These are phyloP conservation scores for Rhodotorula babjevae DNA, from an alignment of 768 basidiomycete genomes.

Conservation along the genomic window DNA sequence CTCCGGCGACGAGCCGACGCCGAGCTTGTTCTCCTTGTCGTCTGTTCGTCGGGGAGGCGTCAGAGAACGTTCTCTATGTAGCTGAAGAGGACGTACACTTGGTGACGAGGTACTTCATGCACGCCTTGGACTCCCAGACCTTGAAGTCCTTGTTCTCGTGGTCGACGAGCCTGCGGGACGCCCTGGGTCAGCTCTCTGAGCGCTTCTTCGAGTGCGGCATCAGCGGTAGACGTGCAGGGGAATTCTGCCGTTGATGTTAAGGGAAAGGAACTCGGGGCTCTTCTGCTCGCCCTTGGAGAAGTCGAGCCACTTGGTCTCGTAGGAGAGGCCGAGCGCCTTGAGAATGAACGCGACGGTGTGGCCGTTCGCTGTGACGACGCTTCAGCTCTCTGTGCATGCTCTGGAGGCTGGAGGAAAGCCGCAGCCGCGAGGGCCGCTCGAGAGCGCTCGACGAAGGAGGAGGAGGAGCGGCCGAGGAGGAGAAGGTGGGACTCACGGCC, in stretches of 20 bases:
- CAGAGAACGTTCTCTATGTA: neutral
- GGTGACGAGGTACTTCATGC: constrained; percentile 35
- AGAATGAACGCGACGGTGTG: constrained; percentile 37
- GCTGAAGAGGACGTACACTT: constrained; percentile 10
- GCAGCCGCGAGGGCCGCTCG: too few species aligned
- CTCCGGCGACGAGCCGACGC: constrained; percentile 15
- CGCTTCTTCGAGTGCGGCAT: too few species aligned
- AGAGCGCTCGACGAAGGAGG: neutral
- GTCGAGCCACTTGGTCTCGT: constrained; percentile 38
- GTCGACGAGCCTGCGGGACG: constrained; percentile 29
- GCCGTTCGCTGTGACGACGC: constrained; percentile 21
- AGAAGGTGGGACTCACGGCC: constrained; percentile 3
- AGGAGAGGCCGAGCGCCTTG: constrained; percentile 36
- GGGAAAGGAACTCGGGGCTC: constrained; percentile 6
- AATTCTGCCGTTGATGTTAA: constrained; percentile 37
- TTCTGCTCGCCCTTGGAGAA: constrained; percentile 37
- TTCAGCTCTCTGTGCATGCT: too few species aligned
- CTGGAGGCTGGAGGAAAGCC: too few species aligned
- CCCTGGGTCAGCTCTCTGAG: neutral
- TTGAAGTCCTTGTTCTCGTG: constrained; percentile 35
- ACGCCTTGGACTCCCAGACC: constrained; percentile 39
- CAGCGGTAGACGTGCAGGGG: constrained; percentile 2
- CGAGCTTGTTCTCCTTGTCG: constrained; percentile 38
- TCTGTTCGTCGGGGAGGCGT: neutral
- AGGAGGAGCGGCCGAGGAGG: too few species aligned